A percentile compares a stretch with the other conserved stretches of the same genome.
Conservation (phyloP, 2,329 filamentous ascomycete species). For the Colletotrichum chrysophilum region DNA sequence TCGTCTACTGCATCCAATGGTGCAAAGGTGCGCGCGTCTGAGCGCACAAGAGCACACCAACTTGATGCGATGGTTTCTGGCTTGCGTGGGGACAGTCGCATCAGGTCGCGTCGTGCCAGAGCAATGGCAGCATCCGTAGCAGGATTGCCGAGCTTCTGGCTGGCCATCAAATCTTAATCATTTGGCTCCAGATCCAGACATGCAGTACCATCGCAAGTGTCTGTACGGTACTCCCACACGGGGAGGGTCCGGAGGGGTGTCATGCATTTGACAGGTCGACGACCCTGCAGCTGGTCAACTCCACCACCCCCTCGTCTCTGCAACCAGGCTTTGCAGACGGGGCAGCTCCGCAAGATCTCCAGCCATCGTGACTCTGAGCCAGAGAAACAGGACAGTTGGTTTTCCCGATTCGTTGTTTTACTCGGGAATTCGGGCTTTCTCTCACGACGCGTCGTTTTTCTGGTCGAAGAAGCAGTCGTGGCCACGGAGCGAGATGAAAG, state of each 20-base stretch:
- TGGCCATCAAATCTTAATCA: constrained; percentile 3
- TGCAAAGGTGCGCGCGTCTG: background rate
- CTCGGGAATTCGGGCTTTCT: background rate
- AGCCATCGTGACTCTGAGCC: background rate
- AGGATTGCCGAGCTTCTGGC: constrained; percentile 1
- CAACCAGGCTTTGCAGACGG: background rate
- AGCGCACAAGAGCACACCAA: constrained; percentile 2
- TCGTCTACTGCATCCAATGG: background rate
- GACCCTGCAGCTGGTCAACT: constrained; percentile 2
- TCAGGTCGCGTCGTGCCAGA: background rate
- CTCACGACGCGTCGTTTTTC: background rate
- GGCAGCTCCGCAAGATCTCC: background rate
- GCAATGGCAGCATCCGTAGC: background rate
- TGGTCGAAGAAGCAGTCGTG: background rate
- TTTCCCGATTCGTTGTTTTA: background rate
- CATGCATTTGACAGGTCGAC: background rate
- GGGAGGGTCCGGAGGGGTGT: background rate
- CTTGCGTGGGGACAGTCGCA: constrained; percentile 1
- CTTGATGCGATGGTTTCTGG: constrained; percentile 2
- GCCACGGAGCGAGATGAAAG: background rate
- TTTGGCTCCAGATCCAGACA: background rate
- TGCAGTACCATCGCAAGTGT: background rate
- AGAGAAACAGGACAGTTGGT: background rate
- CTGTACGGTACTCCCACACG: background rate
- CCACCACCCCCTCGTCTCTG: background rate